Evolutionary conservation across 768 basidiomycete genomes (phyloP), one percentile per base, ranked within the genome.

Genomic region (Solioccasus polychromus): DNA sequence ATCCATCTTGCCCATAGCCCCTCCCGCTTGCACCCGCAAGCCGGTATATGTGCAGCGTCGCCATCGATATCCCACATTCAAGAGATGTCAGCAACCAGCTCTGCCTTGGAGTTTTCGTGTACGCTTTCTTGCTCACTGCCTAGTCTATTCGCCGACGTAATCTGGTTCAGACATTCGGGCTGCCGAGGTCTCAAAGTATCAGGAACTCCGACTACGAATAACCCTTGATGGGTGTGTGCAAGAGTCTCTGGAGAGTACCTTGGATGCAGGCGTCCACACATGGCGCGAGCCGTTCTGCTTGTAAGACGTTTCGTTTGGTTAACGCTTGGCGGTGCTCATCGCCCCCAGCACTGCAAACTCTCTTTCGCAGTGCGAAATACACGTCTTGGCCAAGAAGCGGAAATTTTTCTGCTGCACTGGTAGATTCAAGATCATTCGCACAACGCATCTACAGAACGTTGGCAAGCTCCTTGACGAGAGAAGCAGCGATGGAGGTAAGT

Each of bases 1-100:
- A 48, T 50, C 53, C 52, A 32, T 57, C 60, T 57, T 64, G 62
- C 62, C 62, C 62, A 57, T 60, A 55, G 60, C 61, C 62, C 62
- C 62, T 57, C 57, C 54, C 24, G 54, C 62, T 54, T 53, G 60
- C 53, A 31, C 14, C 48, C 35, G 57, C 54, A 51, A 53, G 60
- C 50, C 30, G 24, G 40, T 64, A 49, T 59, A 54, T 61, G 59
- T 48, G n/a, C 39, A 49, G 47, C 23, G 11, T 47, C 48, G 18
- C 39, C 46, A 29, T 48, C 40, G 24, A 45, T 40, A 36, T 29
- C 38, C 39, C 45, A 3, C 35, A 38, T 44, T 25, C 42, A 29
- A 52, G 23, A 44, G 5, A 63, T 63, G 61, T 23, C 59, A 34
- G n/a, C 42, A 37, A 36, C 45, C 52, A 43, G 11, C n/a, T 51